phyloP scores from a whole-genome alignment of 192 early-diverging fungal species.

The Funneliformis geosporum region DNA sequence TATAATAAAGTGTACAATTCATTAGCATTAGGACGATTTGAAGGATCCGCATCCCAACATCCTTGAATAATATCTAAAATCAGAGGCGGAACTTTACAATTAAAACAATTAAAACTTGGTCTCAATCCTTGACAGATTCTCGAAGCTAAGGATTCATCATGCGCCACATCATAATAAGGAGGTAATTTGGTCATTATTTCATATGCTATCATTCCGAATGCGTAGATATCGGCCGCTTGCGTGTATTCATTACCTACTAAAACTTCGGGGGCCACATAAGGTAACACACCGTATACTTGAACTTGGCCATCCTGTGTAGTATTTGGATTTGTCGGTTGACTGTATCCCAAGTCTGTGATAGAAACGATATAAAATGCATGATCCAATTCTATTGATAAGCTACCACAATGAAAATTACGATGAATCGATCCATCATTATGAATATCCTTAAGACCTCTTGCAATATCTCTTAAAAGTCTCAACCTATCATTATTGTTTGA shows the following conservation, averaged over 20 bases:
- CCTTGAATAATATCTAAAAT: constrained; percentile 37
- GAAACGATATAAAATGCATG: too few relatives aligned
- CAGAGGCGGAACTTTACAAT: constrained; percentile 33
- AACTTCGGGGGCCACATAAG: constrained; percentile 11
- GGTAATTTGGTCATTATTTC: constrained; percentile 40
- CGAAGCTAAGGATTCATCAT: constrained; percentile 29
- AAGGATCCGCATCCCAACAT: constrained; percentile 42
- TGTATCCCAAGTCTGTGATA: too few relatives aligned
- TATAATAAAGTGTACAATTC: too few relatives aligned
- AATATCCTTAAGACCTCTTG: constrained; percentile 33
- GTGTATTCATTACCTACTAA: constrained; percentile 4
- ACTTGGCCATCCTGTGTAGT: too few relatives aligned
- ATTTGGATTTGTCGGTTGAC: constrained; percentile 1
- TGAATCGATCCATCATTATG: constrained; percentile 43
- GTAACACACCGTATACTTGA: constrained; percentile 37
- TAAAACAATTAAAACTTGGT: constrained; percentile 35
- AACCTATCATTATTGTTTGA: too few relatives aligned
- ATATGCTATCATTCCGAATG: constrained; percentile 45
- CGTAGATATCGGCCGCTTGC: constrained; percentile 42
- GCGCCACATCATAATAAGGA: constrained; percentile 35
- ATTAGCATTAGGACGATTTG: constrained; percentile 7
- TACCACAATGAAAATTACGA: constrained; percentile 46
- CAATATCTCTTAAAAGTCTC: constrained; percentile 29
- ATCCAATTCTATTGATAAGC: too few relatives aligned
- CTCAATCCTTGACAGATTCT: constrained; percentile 37